Evolutionary conservation across 2,329 filamentous ascomycete genomes (phyloP).

Genomic region (Domatiomyces catenatus): DNA sequence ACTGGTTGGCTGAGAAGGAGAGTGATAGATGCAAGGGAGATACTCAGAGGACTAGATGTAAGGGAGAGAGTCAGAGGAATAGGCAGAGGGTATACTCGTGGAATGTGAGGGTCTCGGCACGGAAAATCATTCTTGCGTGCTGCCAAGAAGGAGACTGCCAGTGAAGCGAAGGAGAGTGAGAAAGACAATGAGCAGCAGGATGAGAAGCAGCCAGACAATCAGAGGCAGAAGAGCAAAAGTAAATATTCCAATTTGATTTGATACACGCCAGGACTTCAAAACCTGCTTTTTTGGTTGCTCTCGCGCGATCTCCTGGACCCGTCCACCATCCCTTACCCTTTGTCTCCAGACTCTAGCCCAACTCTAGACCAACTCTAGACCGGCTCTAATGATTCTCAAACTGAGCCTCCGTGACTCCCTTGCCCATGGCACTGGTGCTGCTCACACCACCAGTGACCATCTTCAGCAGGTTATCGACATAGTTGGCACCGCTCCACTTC

Average conservation of each 20-base stretch:
- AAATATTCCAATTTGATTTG: background rate
- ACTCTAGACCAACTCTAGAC: background rate
- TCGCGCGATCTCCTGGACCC: background rate
- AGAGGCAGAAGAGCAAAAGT: no score
- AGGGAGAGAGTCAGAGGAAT: no score
- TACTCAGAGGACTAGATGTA: no score
- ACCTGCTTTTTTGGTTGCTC: background rate
- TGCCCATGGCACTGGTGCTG: slow-evolving; percentile 89
- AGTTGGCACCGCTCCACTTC: slow-evolving; percentile 94
- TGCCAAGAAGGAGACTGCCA: no score
- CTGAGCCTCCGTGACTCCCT: slow-evolving; percentile 56
- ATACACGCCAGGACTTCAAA: background rate
- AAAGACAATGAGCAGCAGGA: no score
- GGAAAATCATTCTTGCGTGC: no score
- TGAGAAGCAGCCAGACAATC: no score
- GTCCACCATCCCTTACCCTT: background rate
- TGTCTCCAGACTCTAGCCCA: background rate
- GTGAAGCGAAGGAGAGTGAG: no score
- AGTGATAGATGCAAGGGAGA: background rate
- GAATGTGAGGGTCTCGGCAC: no score
- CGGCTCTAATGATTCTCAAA: background rate
- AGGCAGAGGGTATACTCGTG: no score
- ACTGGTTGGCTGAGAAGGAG: background rate
- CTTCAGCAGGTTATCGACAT: slow-evolving; percentile 87
- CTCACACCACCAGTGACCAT: slow-evolving; percentile 92